Percentiles rank a stretch among this genome's conserved stretches.
Conservation (phyloP, 192 early-diverging fungal species). For the Cladochytrium replicatum region DNA sequence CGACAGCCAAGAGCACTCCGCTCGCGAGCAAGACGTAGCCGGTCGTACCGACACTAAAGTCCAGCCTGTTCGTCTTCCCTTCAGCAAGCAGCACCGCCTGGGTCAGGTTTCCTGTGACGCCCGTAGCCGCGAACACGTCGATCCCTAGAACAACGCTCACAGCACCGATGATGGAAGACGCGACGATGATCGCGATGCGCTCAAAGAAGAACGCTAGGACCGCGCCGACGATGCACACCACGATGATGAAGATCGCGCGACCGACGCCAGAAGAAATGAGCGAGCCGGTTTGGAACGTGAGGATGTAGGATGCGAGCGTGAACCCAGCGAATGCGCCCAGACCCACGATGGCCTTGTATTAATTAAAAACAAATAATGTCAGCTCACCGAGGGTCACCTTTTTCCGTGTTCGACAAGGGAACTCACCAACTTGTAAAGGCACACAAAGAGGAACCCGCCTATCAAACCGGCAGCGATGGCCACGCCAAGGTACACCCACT, state of each 20-base stretch:
- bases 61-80: not conserved
- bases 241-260: constrained; percentile 6
- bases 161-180: not conserved
- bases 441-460: not conserved
- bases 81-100: not conserved
- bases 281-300: not conserved
- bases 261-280: not conserved
- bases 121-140: constrained; percentile 5
- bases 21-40: not conserved
- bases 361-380: no score
- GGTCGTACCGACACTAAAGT: no score
- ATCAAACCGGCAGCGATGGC: not conserved
- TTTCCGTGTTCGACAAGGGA: no score
- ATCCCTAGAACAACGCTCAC: not conserved
- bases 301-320: not conserved
- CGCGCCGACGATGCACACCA: not conserved
- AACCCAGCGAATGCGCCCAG: not conserved
- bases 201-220: constrained; percentile 3
- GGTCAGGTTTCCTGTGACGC: not conserved
- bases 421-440: not conserved
- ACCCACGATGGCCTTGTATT: not conserved
- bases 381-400: no score
- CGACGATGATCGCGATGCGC: not conserved
- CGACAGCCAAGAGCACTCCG: not conserved
- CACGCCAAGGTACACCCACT: not conserved